Conservation (phyloP, 148 eudicot genomes). For the Diospyros kaki region DNA sequence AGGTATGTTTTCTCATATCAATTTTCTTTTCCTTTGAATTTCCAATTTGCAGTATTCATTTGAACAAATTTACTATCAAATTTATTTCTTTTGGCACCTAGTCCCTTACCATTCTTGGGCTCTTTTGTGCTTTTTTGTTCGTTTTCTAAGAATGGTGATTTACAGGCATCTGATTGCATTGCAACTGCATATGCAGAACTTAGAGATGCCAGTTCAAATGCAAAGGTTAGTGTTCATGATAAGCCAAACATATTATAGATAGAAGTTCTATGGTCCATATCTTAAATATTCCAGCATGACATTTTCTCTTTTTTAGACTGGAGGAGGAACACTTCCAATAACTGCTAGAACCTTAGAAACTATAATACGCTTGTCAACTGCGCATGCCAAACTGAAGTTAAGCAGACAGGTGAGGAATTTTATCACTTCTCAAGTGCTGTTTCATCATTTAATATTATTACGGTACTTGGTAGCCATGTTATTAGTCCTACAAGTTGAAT, state of each 20-base stretch:
- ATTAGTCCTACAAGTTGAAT: no score
- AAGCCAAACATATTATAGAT: background rate
- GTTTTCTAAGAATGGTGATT: slow-evolving; percentile 21
- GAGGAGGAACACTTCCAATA: slow-evolving; percentile 95
- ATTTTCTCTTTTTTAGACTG: slow-evolving; percentile 42
- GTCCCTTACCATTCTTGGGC: background rate
- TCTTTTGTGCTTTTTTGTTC: background rate
- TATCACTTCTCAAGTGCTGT: background rate
- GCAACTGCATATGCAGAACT: slow-evolving; percentile 98
- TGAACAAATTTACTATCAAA: slow-evolving; percentile 3
- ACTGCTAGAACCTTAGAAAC: slow-evolving; percentile 99
- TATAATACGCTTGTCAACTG: slow-evolving; percentile 93
- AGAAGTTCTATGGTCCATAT: background rate
- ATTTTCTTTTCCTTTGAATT: background rate
- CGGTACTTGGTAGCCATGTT: background rate
- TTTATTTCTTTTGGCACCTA: background rate
- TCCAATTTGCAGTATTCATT: background rate
- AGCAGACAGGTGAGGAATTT: slow-evolving; percentile 65
- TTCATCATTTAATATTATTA: background rate
- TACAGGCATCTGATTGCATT: slow-evolving; percentile 91
- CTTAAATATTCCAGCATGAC: background rate
- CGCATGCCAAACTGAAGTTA: slow-evolving; percentile 93
- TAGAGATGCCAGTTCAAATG: slow-evolving; percentile 74
- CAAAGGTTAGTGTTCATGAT: slow-evolving; percentile 47
- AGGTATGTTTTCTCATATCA: slow-evolving; percentile 39